These are phyloP conservation scores for Phytophthora chlamydospora DNA, from an alignment of 352 stramenopile species.

Conservation along the genomic window DNA sequence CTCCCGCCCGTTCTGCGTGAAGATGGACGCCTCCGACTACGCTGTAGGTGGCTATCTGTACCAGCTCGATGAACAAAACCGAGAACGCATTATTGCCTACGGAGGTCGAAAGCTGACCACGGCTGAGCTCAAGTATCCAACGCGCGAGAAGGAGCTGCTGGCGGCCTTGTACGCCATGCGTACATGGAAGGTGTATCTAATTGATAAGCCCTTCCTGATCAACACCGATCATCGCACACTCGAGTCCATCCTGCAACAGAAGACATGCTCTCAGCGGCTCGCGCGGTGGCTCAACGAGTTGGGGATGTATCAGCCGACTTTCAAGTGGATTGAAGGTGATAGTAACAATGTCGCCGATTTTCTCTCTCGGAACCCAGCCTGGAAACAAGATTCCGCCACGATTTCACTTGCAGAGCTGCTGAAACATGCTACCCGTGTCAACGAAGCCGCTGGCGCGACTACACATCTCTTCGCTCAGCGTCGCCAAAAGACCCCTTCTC, in stretches of 20 bases:
- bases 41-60: constrained; percentile 14
- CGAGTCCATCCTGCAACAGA: constrained; percentile 9
- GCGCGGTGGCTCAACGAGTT: constrained; percentile 12
- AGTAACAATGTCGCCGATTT: constrained; percentile 4
- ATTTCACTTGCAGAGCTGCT: constrained; percentile 2
- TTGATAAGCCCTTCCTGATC: constrained; percentile 25
- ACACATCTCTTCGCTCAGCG: constrained; percentile 1
- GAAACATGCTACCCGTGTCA: background rate
- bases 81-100: background rate
- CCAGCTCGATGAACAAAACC: background rate
- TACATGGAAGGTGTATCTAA: background rate
- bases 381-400: constrained; percentile 1
- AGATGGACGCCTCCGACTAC: constrained; percentile 1
- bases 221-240: constrained; percentile 25
- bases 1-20: background rate
- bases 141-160: constrained; percentile 10
- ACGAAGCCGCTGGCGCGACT: background rate
- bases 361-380: background rate
- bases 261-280: constrained; percentile 7
- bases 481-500: background rate
- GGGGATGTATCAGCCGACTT: constrained; percentile 1
- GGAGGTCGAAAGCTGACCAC: background rate
- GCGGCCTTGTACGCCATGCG: background rate
- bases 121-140: constrained; percentile 3
- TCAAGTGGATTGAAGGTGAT: constrained; percentile 8